A percentile compares a stretch with the other conserved stretches of the same genome.
Conservation (phyloP, 306 rosid genomes). For the Comarum palustre region DNA sequence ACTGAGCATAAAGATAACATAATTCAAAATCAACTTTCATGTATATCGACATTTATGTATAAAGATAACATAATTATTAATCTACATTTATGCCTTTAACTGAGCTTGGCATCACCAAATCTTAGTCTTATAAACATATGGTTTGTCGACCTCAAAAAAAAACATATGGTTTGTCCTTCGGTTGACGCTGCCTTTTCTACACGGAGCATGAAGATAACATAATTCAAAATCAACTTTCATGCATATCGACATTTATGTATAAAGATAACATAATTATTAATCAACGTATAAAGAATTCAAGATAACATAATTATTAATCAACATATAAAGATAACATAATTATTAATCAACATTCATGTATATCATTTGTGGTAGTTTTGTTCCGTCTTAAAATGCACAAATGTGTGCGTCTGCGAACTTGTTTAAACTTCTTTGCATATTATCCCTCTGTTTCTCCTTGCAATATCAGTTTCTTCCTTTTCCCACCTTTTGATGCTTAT, state of each 20-base stretch:
- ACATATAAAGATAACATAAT: too few relatives aligned
- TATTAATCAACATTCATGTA: neutral
- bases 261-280: neutral
- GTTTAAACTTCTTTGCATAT: neutral
- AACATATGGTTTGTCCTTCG: too few relatives aligned
- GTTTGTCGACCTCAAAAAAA: too few relatives aligned
- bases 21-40: neutral
- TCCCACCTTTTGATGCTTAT: neutral
- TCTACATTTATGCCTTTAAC: neutral
- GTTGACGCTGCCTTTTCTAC: slow-evolving; percentile 4
- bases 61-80: neutral
- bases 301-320: too few relatives aligned
- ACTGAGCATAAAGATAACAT: neutral
- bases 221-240: neutral
- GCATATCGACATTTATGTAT: neutral
- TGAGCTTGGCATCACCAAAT: neutral
- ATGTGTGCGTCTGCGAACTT: too few relatives aligned
- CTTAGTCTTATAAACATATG: neutral
- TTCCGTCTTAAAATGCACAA: neutral
- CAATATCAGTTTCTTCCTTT: neutral
- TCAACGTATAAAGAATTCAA: too few relatives aligned
- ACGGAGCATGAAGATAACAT: neutral
- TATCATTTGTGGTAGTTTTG: neutral
- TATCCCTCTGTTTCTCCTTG: neutral
- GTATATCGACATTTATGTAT: neutral